Conservation (phyloP, 176 grass and related monocot genomes). For the Otatea glauca region DNA sequence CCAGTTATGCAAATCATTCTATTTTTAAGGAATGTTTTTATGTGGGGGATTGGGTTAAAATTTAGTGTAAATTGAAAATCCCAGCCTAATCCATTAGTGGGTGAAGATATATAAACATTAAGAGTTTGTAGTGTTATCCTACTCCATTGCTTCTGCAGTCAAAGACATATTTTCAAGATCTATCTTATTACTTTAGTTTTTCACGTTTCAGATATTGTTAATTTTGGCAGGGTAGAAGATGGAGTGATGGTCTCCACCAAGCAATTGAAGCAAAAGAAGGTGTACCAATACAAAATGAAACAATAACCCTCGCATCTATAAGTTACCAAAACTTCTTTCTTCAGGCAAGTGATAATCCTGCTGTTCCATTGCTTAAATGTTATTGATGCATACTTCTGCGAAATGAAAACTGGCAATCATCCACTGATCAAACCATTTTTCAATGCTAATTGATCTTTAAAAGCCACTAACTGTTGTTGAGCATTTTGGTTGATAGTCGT, state of each 20-base stretch:
- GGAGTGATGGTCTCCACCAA: constrained; percentile 99
- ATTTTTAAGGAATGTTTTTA: neutral
- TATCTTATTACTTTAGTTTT: constrained; percentile 23
- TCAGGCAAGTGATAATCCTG: constrained; percentile 59
- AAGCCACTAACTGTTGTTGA: constrained; percentile 16
- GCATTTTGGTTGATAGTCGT: constrained; percentile 19
- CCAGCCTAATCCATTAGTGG: neutral
- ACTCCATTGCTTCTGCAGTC: neutral
- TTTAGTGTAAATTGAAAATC: constrained; percentile 2
- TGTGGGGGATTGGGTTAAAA: neutral
- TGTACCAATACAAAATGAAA: constrained; percentile 95
- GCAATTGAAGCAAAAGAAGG: constrained; percentile 98
- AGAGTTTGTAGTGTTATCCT: neutral
- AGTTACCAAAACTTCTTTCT: constrained; percentile 99
- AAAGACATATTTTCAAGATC: neutral
- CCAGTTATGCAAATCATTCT: constrained; percentile 17
- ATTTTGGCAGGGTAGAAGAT: constrained; percentile 85
- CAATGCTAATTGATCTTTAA: constrained; percentile 10
- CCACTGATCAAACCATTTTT: neutral
- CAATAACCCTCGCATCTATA: constrained; percentile 95
- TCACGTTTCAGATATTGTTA: constrained; percentile 31
- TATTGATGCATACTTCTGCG: constrained; percentile 1
- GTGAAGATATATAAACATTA: constrained; percentile 9
- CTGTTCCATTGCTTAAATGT: constrained; percentile 22
- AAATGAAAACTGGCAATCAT: constrained; percentile 8